A percentile compares a stretch with the other conserved stretches of the same genome.
phyloP scores from a whole-genome alignment of 305 asterid species.

The Stenogyne calaminthoides region DNA sequence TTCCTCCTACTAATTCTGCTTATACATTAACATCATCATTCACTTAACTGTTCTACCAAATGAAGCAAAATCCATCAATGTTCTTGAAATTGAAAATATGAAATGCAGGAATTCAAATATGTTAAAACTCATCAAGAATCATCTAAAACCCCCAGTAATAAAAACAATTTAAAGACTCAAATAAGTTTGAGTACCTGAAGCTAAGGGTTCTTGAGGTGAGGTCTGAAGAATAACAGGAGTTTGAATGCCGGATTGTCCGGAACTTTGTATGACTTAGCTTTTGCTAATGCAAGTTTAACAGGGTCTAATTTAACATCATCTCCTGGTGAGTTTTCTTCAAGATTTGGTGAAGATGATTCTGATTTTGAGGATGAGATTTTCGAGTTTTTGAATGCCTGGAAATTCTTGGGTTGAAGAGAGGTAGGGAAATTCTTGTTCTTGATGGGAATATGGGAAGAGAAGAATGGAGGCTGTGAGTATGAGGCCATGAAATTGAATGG shows the following conservation, averaged over 20 bases:
- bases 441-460: constrained; percentile 45
- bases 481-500: constrained; percentile 48
- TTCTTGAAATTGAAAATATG: neutral
- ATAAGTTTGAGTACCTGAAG: constrained; percentile 47
- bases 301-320: constrained; percentile 43
- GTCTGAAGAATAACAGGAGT: constrained; percentile 33
- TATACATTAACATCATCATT: neutral
- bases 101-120: neutral
- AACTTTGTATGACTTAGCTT: constrained; percentile 62
- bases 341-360: constrained; percentile 35
- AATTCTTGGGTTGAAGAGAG: constrained; percentile 29
- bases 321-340: constrained; percentile 36
- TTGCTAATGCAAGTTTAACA: constrained; percentile 63
- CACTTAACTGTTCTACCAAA: neutral
- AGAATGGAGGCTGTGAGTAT: constrained; percentile 42
- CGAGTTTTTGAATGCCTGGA: constrained; percentile 40
- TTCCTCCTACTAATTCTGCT: constrained; percentile 10
- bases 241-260: constrained; percentile 34
- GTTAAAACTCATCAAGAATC: neutral
- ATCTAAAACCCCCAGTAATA: neutral
- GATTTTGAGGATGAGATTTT: constrained; percentile 42
- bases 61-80: neutral
- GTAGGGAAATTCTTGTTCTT: constrained; percentile 27
- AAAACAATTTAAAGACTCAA: neutral
- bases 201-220: constrained; percentile 18